Base-by-base conservation (phyloP, 192 early-diverging fungal genomes). In the Umbelopsis ramanniana region DNA sequence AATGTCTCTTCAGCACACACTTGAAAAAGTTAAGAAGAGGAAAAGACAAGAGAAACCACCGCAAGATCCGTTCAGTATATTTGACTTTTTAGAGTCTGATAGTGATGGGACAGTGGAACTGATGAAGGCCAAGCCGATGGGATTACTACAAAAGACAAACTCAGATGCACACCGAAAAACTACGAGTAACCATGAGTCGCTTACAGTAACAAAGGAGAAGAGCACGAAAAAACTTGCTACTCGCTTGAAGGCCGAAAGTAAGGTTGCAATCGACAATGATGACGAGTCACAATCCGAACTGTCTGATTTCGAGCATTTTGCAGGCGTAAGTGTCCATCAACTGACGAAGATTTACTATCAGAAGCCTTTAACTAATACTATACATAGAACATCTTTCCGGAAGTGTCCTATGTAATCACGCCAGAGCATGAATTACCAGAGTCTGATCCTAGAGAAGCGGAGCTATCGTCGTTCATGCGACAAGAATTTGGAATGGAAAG, bases 401-500 rank as follows among this genome's bases (percentile, higher is more conserved):
- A 43, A 43, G 40, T 43, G 1, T 43, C 40, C 40, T 7, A 43
- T 43, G 6, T 6, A 12, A 12, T 50, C 48, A 50, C 11, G 0
- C 9, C 5, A 21, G n/a, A 50, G 48, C 48, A 3, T 6, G n/a
- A 50, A 15, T 1, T 15, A 17, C 23, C 33, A 37, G 33, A 4
- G 33, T 37, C 15, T 12, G 57, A 63, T 19, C 11, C 57, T 38
- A 38, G 57, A 37, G 33, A 37, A 19, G 57, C 57, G 33, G 57
- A 63, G 15, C 19, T 63, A 6, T 37, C 11, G 15, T 22, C 26
- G 1, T 63, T 63, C 6, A 63, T 63, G 57, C 26, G 15, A 3
- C 29, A 63, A 14, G 57, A 63, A 37, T n/a, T 63, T 19, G 57
- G 57, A 63, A 35, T 37, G 33, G 57, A n/a, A n/a, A 37, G 1